Base-by-base conservation (phyloP, 2,329 filamentous ascomycete species). In the Nothomitra cinnamomea region DNA sequence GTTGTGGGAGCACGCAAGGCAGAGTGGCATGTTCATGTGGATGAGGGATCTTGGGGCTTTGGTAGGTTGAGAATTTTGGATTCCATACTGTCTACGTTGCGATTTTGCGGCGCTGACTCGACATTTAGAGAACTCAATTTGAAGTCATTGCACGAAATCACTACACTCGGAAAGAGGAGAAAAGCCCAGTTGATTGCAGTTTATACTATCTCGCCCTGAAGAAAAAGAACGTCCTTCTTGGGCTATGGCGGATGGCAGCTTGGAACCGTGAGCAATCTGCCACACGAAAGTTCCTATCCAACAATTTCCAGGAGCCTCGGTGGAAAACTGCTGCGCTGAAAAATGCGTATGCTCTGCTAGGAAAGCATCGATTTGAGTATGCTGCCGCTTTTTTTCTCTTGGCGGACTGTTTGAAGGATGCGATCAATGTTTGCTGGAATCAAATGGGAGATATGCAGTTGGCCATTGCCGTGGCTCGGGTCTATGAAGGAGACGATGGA, bases 11-110 rank as follows among this genome's bases (percentile, higher is more conserved):
- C 77, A 89, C 60, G 92, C 90, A 1, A 77, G 84, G 48, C 84
- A 94, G 63, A 87, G 84, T 59, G 92, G 92, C 10, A 75, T 96
- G 54, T 95, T 95, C 63, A 90, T 95, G 81, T 98, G 92, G 90
- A 74, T 98, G 58, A 79, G 80, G 0, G 89, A 95, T 65, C 67
- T 74, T 17, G 77, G 76, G 53, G 81, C 87, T 21, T 71, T 96
- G 64, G 87, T 92, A 73, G 66, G 81, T 65, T 10, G 19, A 17
- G 21, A 4, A 21, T 19, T 28, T 10, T 22, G 22, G n/a, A 19
- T 8, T 32, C 28, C 28, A 32, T 10, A 32, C 28, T n/a, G n/a
- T n/a, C n/a, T n/a, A n/a, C n/a, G n/a, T n/a, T n/a, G 28, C 28
- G 28, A 32, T 4, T 32, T 10, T 10, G 28, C 28, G 10, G 28